A percentile compares a stretch with the other conserved stretches of the same genome.
phyloP scores from a whole-genome alignment of 2,329 filamentous ascomycete species.

The Apiospora malaysiana region DNA sequence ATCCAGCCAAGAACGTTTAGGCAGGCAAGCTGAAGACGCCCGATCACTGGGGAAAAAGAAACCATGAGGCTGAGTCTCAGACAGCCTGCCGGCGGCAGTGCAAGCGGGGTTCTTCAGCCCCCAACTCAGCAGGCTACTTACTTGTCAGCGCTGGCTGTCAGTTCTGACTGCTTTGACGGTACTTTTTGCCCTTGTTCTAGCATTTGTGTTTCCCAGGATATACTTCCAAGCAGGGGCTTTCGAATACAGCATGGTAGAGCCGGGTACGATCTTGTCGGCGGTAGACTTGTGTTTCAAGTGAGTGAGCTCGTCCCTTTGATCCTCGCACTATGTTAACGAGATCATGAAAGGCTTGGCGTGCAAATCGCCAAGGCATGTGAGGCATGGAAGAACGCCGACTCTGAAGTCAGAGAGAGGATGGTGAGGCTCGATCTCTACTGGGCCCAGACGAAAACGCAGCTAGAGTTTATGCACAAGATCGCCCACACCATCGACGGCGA shows the following conservation, averaged over 20 bases:
- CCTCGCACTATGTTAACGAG: neutral
- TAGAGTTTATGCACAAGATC: neutral
- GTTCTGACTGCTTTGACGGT: too few species aligned
- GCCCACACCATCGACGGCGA: neutral
- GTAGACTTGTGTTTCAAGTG: conserved; percentile 22
- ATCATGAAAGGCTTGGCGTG: conserved; percentile 3
- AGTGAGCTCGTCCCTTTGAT: neutral
- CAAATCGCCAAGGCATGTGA: neutral
- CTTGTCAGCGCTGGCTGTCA: neutral
- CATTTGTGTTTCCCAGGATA: too few species aligned
- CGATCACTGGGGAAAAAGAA: neutral
- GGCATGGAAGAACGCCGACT: neutral
- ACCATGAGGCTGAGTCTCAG: neutral
- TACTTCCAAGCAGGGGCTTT: too few species aligned
- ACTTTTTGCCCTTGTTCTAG: too few species aligned
- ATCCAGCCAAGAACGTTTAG: too few species aligned
- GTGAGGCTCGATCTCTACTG: neutral
- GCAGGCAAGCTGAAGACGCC: neutral
- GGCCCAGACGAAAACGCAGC: neutral
- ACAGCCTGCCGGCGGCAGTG: neutral
- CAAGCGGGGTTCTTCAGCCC: neutral
- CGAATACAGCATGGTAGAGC: too few species aligned
- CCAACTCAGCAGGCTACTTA: neutral
- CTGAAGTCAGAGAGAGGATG: neutral
- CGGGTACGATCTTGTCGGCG: neutral